A percentile compares a stretch with the other conserved stretches of the same genome.
phyloP scores from a whole-genome alignment of 345 rosid genomes.

The Citrus hindsii region DNA sequence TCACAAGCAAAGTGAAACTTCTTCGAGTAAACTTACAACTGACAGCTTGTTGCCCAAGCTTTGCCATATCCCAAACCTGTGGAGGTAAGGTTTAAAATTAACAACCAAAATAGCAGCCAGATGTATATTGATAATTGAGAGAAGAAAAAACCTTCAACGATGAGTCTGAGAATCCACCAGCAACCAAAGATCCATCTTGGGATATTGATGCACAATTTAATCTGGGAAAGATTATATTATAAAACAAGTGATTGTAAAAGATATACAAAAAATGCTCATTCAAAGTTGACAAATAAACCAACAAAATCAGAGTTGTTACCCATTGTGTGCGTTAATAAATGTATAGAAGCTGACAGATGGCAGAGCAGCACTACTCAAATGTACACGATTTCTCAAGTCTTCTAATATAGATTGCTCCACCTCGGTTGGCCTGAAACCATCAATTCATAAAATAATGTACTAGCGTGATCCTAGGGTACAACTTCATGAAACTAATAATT shows the following conservation, averaged over 20 bases:
- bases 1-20: not conserved
- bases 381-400: conserved; percentile 94
- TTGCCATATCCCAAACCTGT: conserved; percentile 98
- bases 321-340: conserved; percentile 80
- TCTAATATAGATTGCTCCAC: conserved; percentile 92
- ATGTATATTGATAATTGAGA: not conserved
- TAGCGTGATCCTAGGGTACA: not conserved
- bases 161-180: conserved; percentile 97
- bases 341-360: conserved; percentile 97
- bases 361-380: conserved; percentile 67
- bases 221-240: conserved; percentile 31
- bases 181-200: conserved; percentile 96
- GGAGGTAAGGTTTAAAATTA: conserved; percentile 26
- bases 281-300: conserved; percentile 9
- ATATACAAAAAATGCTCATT: conserved; percentile 1
- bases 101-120: conserved; percentile 13
- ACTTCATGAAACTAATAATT: not conserved
- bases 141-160: conserved; percentile 64
- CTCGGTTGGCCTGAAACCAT: conserved; percentile 64
- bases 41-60: conserved; percentile 70
- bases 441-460: not conserved
- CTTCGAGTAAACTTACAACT: conserved; percentile 43
- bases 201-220: conserved; percentile 89
- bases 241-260: conserved; percentile 11
- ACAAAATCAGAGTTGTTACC: conserved; percentile 43